Evolutionary conservation across 2,329 filamentous ascomycete species (phyloP), one percentile per base, ranked within the genome.

Genomic region (Trichoderma hamatum): DNA sequence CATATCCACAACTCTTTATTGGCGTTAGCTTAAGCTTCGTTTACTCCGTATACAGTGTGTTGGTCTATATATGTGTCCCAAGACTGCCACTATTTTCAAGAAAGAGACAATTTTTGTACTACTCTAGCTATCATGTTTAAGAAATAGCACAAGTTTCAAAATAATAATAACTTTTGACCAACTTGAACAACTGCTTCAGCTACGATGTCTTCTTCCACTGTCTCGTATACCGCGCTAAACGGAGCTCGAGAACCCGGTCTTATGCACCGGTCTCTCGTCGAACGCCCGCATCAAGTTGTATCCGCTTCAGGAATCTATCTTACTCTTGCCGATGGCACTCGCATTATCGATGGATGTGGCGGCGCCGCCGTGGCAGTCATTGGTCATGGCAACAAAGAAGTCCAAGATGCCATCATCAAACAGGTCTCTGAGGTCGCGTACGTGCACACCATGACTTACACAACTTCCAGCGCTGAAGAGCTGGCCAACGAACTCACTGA

Each of bases 341-440:
- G 56, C 0, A 73, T 96, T 54, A 84, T 94, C 16, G 92, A 96
- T 76, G 90, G 88, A 1, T 91, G 89, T 24, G 87, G 90, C 32
- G 92, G 92, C 24, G 90, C 92, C 3, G 91, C 90, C 36, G 76
- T 77, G 3, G 67, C 76, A 32, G 66, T 26, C 75, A 80, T 95
- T 11, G 92, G 92, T 7, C 89, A 93, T 73, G 88, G 87, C 34
- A 84, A 90, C 63, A 74, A 82, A 52, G 82, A 89, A 59, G 86
- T 94, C 14, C 82, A 82, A 14, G 80, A 85, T 2, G 90, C 89
- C 0, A 84, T 93, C 51, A 78, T 81, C 5, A 74, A 82, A 14
- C 90, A 93, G 73, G 81, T 91, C 72, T 81, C 85, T 59, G 75
- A 86, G 55, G 80, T 90, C 0, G 81, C 83, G 0, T 92, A 79